Base-by-base conservation (phyloP, 495 filamentous ascomycete genomes). In the Bryoglossum gracile region DNA sequence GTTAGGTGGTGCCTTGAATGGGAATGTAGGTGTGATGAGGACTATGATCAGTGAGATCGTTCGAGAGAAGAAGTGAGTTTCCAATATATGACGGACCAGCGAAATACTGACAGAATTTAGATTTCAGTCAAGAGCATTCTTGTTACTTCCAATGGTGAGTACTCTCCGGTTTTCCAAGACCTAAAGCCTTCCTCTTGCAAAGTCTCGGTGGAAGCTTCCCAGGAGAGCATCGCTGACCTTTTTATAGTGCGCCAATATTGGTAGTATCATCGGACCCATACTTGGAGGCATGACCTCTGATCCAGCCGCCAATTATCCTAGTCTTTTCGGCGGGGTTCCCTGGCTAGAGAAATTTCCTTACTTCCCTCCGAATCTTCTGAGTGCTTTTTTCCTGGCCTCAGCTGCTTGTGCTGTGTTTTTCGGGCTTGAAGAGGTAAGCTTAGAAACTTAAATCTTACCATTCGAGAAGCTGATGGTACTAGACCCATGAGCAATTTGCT, bases 1-100 rank as follows among this genome's bases (percentile, higher is more conserved):
- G 28, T 62, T 90, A 34, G 87, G 84, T 18, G 87, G 87, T 21
- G 77, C 78, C 8, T 76, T 88, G 45, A 94, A 94, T 62, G 87
- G 87, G 0, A 92, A 89, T 56, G 80, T 89, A 0, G 85, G 86
- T 0, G 83, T 89, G 26, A 81, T 91, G 66, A 72, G 87, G 35
- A 91, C 84, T 0, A 87, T 88, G 76, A 83, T 89, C 21, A 76
- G 77, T 4, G 89, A 94, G 64, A 73, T 78, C 28, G 68, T 83
- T 5, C 58, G 66, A 43, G 80, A 83, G 64, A 77, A 73, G 54
- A 75, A 67, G 61, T 92, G 87, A 34, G 79, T 89, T 24, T 17
- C 18, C 13, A 33, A n/a, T n/a, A n/a, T n/a, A n/a, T n/a, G n/a
- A n/a, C n/a, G n/a, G n/a, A n/a, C n/a, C 9, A 14, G 23, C 24